phyloP scores from a whole-genome alignment of 306 rosid species.

The Sicyos edulis region DNA sequence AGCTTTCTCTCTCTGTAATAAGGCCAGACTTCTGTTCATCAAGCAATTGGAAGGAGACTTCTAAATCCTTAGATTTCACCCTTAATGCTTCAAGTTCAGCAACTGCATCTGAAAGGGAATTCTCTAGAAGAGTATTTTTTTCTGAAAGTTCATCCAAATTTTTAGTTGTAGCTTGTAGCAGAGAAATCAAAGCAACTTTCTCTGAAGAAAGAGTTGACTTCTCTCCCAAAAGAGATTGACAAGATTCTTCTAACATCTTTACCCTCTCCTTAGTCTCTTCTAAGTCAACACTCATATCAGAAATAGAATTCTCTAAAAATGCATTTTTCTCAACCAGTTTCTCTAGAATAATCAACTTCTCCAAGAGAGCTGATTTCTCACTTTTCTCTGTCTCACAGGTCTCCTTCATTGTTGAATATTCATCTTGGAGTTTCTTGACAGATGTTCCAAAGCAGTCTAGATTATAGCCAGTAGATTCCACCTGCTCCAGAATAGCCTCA shows the following conservation, averaged over 20 bases:
- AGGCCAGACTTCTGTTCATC: constrained; percentile 60
- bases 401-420: constrained; percentile 58
- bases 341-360: constrained; percentile 63
- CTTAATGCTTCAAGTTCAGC: constrained; percentile 60
- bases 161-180: constrained; percentile 48
- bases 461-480: constrained; percentile 61
- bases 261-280: constrained; percentile 66
- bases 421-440: constrained; percentile 68
- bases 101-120: constrained; percentile 66
- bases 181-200: constrained; percentile 59
- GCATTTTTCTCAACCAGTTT: constrained; percentile 69
- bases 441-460: constrained; percentile 54
- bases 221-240: constrained; percentile 56
- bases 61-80: constrained; percentile 47
- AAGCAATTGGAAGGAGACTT: constrained; percentile 51
- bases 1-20: constrained; percentile 50
- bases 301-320: constrained; percentile 76
- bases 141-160: constrained; percentile 57
- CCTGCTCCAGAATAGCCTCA: constrained; percentile 51
- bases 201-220: constrained; percentile 65
- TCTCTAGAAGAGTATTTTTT: constrained; percentile 62
- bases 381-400: constrained; percentile 45
- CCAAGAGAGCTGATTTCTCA: constrained; percentile 58
- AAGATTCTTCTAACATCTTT: constrained; percentile 31
- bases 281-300: constrained; percentile 75